phyloP scores from a whole-genome alignment of 2,329 filamentous ascomycete genomes.

The Waltergamsia citrina region DNA sequence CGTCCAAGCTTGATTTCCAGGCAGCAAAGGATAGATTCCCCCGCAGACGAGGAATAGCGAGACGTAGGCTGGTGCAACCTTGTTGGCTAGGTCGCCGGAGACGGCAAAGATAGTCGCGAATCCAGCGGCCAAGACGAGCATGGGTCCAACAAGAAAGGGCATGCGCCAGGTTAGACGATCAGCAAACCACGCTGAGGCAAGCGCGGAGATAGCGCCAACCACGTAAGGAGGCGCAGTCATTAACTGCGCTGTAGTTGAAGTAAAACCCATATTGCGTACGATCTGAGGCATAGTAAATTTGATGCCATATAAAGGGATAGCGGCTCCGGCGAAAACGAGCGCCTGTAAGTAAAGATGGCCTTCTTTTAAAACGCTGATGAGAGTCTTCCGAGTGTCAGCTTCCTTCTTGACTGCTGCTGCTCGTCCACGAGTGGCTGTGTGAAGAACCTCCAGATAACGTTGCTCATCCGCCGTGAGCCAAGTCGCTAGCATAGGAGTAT shows the following conservation, averaged over 20 bases:
- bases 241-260: slow-evolving; percentile 48
- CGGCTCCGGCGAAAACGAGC: slow-evolving; percentile 20
- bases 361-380: slow-evolving; percentile 22
- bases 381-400: not conserved
- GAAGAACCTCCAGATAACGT: slow-evolving; percentile 56
- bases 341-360: slow-evolving; percentile 29
- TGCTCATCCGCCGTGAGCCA: slow-evolving; percentile 58
- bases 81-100: slow-evolving; percentile 50
- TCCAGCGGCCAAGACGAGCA: slow-evolving; percentile 44
- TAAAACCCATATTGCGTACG: slow-evolving; percentile 48
- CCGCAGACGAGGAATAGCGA: slow-evolving; percentile 63
- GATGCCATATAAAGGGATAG: slow-evolving; percentile 30
- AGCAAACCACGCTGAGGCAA: slow-evolving; percentile 43
- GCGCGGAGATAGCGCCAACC: slow-evolving; percentile 50
- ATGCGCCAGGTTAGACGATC: slow-evolving; percentile 42
- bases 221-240: slow-evolving; percentile 54
- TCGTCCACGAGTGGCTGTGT: not conserved
- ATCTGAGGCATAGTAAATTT: slow-evolving; percentile 55
- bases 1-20: slow-evolving; percentile 68
- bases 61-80: slow-evolving; percentile 49
- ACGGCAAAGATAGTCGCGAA: slow-evolving; percentile 53
- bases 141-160: slow-evolving; percentile 45
- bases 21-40: slow-evolving; percentile 70
- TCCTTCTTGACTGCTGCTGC: slow-evolving; percentile 41
- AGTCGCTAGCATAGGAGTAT: slow-evolving; percentile 50